These are phyloP conservation scores for Oryza meridionalis DNA, from an alignment of 176 grass and related monocot genomes.

Conservation along the genomic window DNA sequence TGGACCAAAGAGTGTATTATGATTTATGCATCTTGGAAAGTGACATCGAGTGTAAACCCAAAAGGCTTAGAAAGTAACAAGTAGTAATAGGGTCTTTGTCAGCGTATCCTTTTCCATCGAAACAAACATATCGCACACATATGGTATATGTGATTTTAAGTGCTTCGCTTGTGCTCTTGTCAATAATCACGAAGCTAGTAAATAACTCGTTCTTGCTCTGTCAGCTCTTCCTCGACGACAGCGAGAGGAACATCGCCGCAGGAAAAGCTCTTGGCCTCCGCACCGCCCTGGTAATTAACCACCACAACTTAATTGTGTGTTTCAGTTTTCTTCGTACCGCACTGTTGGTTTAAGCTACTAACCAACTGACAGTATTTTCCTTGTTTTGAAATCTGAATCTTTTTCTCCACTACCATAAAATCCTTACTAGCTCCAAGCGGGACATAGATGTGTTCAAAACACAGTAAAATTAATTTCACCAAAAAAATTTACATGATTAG, in stretches of 20 bases:
- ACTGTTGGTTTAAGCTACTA: too few relatives aligned
- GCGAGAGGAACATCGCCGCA: conserved; percentile 90
- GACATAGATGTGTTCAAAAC: too few relatives aligned
- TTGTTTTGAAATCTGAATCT: too few relatives aligned
- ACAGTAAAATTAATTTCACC: too few relatives aligned
- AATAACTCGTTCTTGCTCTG: background rate
- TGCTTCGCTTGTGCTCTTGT: background rate
- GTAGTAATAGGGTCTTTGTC: background rate
- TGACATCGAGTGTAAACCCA: background rate
- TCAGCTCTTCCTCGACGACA: conserved; percentile 97
- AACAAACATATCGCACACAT: conserved; percentile 25
- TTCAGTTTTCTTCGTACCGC: background rate
- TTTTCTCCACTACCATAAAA: too few relatives aligned
- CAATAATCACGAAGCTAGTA: background rate
- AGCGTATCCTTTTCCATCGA: conserved; percentile 24
- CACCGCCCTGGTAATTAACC: conserved; percentile 72
- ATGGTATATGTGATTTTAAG: background rate
- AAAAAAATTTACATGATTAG: background rate
- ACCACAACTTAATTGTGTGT: background rate
- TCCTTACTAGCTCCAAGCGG: too few relatives aligned
- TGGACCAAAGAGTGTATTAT: background rate
- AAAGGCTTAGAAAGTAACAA: background rate
- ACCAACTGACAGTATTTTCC: too few relatives aligned
- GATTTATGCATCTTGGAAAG: conserved; percentile 17
- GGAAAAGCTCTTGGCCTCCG: conserved; percentile 80